phyloP scores from a whole-genome alignment of 176 grass and related monocot species.

The Hordeum marinum region DNA sequence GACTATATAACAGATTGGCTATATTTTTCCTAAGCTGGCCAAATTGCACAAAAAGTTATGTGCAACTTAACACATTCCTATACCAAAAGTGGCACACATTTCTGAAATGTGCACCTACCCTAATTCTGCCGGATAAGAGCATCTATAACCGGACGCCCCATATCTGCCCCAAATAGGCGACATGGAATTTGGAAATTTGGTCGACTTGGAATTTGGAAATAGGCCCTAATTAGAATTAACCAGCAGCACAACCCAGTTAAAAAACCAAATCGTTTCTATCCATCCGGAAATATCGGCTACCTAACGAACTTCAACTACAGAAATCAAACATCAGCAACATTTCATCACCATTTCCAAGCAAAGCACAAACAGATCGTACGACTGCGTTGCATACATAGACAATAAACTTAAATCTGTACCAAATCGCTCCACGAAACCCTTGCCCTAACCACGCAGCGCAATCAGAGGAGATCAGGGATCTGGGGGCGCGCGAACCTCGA shows the following conservation, averaged over 20 bases:
- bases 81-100: background rate
- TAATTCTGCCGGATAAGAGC: background rate
- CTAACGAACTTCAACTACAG: background rate
- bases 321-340: background rate
- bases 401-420: background rate
- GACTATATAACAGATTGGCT: background rate
- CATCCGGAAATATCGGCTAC: background rate
- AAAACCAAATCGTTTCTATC: background rate
- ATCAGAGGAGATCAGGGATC: background rate
- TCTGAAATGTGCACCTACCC: background rate
- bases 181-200: too few species aligned
- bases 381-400: background rate
- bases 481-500: constrained; percentile 49
- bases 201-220: background rate
- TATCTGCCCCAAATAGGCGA: too few species aligned
- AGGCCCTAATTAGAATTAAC: background rate
- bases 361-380: background rate
- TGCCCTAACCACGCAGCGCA: background rate
- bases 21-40: too few species aligned
- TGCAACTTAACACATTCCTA: background rate
- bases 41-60: background rate
- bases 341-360: background rate
- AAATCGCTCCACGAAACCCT: background rate
- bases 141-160: too few species aligned
- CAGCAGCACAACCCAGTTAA: background rate